phyloP scores from a whole-genome alignment of 306 rosid genomes.

The Pterocarpus santalinus region DNA sequence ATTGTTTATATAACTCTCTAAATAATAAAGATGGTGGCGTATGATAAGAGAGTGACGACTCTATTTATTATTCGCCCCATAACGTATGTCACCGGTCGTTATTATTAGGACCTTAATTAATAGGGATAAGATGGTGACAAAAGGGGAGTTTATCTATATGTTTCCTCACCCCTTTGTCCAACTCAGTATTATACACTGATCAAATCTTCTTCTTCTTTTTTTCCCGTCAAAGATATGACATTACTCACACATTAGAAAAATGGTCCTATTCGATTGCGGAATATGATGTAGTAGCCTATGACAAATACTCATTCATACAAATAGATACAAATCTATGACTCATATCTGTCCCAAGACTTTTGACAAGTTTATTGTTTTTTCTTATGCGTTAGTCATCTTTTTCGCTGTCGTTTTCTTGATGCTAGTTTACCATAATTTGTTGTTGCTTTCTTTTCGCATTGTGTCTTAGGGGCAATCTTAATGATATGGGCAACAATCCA shows the following conservation, averaged over 20 bases:
- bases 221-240: constrained; percentile 6
- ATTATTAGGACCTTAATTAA: constrained; percentile 37
- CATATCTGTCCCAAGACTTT: neutral
- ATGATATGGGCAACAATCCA: neutral
- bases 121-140: constrained; percentile 12
- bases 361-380: neutral
- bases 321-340: neutral
- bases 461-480: neutral
- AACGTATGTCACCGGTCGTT: constrained; percentile 45
- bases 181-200: neutral
- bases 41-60: constrained; percentile 24
- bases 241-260: neutral
- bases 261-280: constrained; percentile 14
- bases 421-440: neutral
- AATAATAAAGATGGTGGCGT: constrained; percentile 22
- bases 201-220: neutral
- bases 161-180: constrained; percentile 11
- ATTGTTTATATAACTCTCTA: neutral
- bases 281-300: constrained; percentile 33
- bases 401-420: neutral
- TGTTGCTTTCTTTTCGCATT: neutral
- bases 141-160: constrained; percentile 9
- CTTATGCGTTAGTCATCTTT: neutral
- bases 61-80: constrained; percentile 43
- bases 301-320: neutral